Base-by-base conservation (phyloP, 2,329 filamentous ascomycete genomes). In the Xylariales sp. region DNA sequence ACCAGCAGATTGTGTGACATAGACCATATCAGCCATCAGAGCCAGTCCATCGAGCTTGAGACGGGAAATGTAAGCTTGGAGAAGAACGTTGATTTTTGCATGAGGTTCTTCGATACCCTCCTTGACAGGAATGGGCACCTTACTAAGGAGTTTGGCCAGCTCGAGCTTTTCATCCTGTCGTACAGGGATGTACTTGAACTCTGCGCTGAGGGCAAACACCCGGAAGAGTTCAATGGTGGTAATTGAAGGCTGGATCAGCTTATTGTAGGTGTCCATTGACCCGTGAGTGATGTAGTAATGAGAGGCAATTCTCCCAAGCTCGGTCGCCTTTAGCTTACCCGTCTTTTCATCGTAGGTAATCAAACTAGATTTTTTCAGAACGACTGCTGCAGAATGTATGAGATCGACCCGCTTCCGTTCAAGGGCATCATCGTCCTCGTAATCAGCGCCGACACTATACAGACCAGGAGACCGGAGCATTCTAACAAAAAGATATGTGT, bases 151-250 rank as follows among this genome's bases (percentile, higher is more conserved):
- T 79, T 98, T 97, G 5, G 94, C 94, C 61, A 99, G 85, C 80
- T 99, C 96, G 39, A 99, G 85, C 83, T 98, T 98, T 84, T 99
- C 96, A 75, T 99, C 96, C 77, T 97, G 94, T 49, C 96, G 91
- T 43, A 99, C 95, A 1, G 96, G 96, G 49, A 99, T 99, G 80
- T 97, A 99, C 80, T 97, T 98, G 86, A 99, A 99, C 80, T 99
- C 96, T 63, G 97, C 93, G 76, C 96, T 98, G 43, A 98, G 87
- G 12, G 97, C 91, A 78, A 99, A 99, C 34, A 99, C 90, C 49
- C 97, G 91, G 89, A 99, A 98, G 49, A 99, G 87, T 81, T 99
- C 96, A 71, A 99, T 97, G 5, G 93, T 93, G 32, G 92, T 93
- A 74, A 97, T 96, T 10, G 91, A 93, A 14, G 95, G 94, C 78